Evolutionary conservation across 371 early-diverging fungal species (phyloP).

Genomic region (Mucor plumbeus): DNA sequence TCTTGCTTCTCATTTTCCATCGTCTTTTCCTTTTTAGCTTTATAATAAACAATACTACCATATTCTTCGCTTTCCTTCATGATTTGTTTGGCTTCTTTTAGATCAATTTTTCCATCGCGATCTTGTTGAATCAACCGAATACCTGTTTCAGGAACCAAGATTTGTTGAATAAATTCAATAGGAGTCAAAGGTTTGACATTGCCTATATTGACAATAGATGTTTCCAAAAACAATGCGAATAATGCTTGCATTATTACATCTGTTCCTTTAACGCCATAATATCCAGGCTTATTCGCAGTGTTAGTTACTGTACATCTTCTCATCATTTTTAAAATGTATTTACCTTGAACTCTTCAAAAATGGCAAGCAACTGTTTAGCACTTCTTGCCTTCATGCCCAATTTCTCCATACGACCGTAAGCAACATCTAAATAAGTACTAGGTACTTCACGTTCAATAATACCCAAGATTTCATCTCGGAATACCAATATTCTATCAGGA

Average conservation of each 20-base stretch:
- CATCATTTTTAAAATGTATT: background rate
- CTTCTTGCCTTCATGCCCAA: conserved; percentile 52
- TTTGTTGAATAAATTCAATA: conserved; percentile 65
- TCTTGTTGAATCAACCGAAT: conserved; percentile 62
- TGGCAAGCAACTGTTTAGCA: conserved; percentile 33
- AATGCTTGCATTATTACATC: conserved; percentile 48
- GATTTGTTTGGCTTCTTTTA: conserved; percentile 45
- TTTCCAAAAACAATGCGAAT: conserved; percentile 41
- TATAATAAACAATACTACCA: conserved; percentile 48
- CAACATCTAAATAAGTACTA: conserved; percentile 38
- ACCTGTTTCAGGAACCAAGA: conserved; percentile 65
- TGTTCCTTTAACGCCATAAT: conserved; percentile 65
- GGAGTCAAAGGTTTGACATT: conserved; percentile 52
- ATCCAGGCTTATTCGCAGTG: conserved; percentile 55
- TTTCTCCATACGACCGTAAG: conserved; percentile 31
- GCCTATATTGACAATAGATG: conserved; percentile 37
- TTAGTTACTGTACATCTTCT: background rate
- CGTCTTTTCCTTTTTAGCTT: conserved; percentile 30
- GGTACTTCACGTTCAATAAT: conserved; percentile 33
- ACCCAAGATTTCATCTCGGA: conserved; percentile 31
- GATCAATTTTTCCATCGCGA: conserved; percentile 5
- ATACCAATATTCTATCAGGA: conserved; percentile 24
- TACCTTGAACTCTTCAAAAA: conserved; percentile 28
- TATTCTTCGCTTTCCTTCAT: conserved; percentile 61
- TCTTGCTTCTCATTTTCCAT: conserved; percentile 9